A percentile compares a stretch with the other conserved stretches of the same genome.
Conservation (phyloP, 345 rosid species). For the Dipteronia sinensis region DNA sequence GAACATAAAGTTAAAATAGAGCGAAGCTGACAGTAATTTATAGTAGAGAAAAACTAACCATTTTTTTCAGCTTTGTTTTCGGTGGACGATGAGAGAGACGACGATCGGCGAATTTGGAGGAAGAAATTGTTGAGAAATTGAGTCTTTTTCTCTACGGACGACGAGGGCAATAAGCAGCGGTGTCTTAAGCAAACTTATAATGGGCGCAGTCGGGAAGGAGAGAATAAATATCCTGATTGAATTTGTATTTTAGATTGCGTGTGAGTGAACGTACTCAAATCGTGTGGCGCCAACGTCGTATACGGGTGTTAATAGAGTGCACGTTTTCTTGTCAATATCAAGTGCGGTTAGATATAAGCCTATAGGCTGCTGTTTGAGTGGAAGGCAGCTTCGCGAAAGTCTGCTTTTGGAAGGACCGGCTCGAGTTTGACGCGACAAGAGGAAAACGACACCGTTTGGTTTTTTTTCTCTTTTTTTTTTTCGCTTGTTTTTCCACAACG, state of each 20-base stretch:
- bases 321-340: neutral
- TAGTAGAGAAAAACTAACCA: conserved; percentile 17
- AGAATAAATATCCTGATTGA: conserved; percentile 2
- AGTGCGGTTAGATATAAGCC: too few species aligned
- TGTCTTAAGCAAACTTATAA: conserved; percentile 17
- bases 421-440: neutral
- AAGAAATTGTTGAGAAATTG: conserved; percentile 3
- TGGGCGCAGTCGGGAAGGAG: conserved; percentile 6
- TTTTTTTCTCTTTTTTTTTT: too few species aligned
- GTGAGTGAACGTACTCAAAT: conserved; percentile 7
- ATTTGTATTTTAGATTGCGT: conserved; percentile 5
- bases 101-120: conserved; percentile 8
- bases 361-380: neutral
- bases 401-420: conserved; percentile 2
- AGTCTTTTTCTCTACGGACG: conserved; percentile 17
- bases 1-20: neutral
- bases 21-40: neutral
- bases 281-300: conserved; percentile 18
- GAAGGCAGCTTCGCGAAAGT: neutral
- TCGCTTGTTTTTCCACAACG: too few species aligned
- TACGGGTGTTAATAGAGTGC: neutral
- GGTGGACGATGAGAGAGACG: neutral
- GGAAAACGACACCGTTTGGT: neutral
- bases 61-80: neutral
- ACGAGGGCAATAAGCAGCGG: neutral